These are phyloP conservation scores for Moesziomyces parantarcticus DNA, from an alignment of 1,284 basidiomycete species.

Conservation along the genomic window DNA sequence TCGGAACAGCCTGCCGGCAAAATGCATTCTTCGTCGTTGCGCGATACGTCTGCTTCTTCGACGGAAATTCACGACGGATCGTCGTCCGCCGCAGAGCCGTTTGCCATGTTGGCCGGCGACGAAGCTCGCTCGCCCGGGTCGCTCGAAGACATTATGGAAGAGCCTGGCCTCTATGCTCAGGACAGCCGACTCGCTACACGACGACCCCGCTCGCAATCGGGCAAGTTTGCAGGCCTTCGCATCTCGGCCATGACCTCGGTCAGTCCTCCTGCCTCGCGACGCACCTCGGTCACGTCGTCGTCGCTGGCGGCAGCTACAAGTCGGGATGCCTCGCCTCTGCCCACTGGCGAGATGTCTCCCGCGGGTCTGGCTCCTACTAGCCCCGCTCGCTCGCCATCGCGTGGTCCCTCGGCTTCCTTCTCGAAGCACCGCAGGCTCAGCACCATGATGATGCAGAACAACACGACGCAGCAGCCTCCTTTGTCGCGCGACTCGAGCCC, in stretches of 20 bases:
- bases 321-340: slow-evolving; percentile 25
- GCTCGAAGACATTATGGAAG: slow-evolving; percentile 46
- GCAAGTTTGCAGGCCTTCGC: slow-evolving; percentile 44
- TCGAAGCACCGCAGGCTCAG: slow-evolving; percentile 41
- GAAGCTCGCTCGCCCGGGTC: slow-evolving; percentile 17
- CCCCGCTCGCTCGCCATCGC: slow-evolving; percentile 7
- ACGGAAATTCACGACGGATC: not conserved
- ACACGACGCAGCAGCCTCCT: not conserved
- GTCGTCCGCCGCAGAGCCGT: slow-evolving; percentile 16
- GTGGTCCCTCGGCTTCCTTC: slow-evolving; percentile 24
- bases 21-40: slow-evolving; percentile 23
- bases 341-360: slow-evolving; percentile 39
- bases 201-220: slow-evolving; percentile 34
- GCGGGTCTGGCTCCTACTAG: slow-evolving; percentile 10
- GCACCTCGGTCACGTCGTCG: slow-evolving; percentile 18
- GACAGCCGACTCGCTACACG: not conserved
- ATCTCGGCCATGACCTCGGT: slow-evolving; percentile 32
- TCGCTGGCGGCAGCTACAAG: not conserved
- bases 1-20: slow-evolving; percentile 34
- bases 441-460: slow-evolving; percentile 31
- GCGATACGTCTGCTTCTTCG: slow-evolving; percentile 5
- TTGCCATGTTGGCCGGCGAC: slow-evolving; percentile 17
- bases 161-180: slow-evolving; percentile 12
- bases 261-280: slow-evolving; percentile 17
- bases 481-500: slow-evolving; percentile 1